Percentiles rank a stretch among this genome's conserved stretches.
These are phyloP conservation scores for Starmerella gropengiesseri DNA, from an alignment of 805 yeast species.

Conservation along the genomic window DNA sequence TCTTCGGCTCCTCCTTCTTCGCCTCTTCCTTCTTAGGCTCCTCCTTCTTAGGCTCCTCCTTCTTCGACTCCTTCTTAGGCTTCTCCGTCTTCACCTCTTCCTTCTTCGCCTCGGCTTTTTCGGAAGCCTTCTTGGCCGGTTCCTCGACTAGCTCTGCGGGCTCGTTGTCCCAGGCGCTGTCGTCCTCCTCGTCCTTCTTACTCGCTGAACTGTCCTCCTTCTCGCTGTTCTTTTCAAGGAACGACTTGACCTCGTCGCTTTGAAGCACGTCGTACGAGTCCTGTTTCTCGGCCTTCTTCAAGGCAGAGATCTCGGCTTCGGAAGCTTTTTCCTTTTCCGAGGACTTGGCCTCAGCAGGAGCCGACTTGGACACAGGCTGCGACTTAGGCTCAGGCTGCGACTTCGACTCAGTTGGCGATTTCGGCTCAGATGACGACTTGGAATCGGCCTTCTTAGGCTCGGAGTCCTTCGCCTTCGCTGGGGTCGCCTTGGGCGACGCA, in stretches of 20 bases:
- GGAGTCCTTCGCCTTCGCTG: not conserved
- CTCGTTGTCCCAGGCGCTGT: slow-evolving; percentile 33
- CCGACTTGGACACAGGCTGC: slow-evolving; percentile 16
- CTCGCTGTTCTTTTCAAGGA: slow-evolving; percentile 41
- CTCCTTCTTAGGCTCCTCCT: not conserved
- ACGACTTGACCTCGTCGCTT: slow-evolving; percentile 37
- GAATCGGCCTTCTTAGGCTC: not conserved
- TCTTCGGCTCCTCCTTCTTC: slow-evolving; percentile 3
- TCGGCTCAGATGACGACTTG: slow-evolving; percentile 14
- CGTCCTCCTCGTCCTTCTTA: slow-evolving; percentile 21
- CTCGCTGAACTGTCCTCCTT: slow-evolving; percentile 37
- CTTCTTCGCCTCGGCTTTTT: slow-evolving; percentile 14
- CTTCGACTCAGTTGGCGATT: slow-evolving; percentile 32
- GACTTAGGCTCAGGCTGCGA: slow-evolving; percentile 25
- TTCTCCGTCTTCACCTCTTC: slow-evolving; percentile 6
- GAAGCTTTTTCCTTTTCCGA: slow-evolving; percentile 1
- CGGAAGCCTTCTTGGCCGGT: slow-evolving; percentile 14
- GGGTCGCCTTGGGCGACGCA: not conserved
- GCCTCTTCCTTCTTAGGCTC: slow-evolving; percentile 5
- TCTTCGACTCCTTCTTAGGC: not conserved
- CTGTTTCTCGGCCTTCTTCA: slow-evolving; percentile 33
- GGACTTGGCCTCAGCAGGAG: slow-evolving; percentile 7
- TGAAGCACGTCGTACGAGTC: slow-evolving; percentile 41
- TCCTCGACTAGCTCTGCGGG: no score
- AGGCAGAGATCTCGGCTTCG: slow-evolving; percentile 25